Evolutionary conservation across 169 alveolate genomes (phyloP).

Genomic region (Hammondia hammondi): DNA sequence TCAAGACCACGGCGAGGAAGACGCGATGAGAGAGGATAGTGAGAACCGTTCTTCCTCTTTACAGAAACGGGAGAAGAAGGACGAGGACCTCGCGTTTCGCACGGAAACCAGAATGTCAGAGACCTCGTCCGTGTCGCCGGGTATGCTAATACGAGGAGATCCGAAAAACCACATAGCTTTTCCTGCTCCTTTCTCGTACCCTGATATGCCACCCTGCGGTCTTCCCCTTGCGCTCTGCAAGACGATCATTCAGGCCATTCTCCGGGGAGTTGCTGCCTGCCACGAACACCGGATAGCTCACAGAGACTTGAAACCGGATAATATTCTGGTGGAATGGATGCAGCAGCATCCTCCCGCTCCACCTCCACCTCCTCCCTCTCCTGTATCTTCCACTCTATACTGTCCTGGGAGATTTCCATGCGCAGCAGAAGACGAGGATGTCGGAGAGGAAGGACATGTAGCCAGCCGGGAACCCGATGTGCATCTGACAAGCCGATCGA

Average conservation of each 20-base stretch:
- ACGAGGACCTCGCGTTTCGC: background rate
- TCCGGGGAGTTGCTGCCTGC: constrained; percentile 47
- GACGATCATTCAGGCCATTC: constrained; percentile 22
- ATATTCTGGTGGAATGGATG: constrained; percentile 43
- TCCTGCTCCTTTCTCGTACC: constrained; percentile 21
- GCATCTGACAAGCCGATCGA: background rate
- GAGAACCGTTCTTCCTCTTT: too few species aligned
- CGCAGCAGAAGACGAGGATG: background rate
- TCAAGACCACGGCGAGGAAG: background rate
- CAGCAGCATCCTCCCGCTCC: constrained; percentile 31
- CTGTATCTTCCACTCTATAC: background rate
- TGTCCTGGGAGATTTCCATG: background rate
- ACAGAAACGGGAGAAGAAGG: background rate
- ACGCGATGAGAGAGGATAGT: background rate
- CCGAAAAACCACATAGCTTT: background rate
- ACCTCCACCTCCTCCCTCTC: constrained; percentile 41
- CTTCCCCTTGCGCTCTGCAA: constrained; percentile 48
- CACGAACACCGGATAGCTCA: constrained; percentile 54
- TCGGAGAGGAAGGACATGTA: background rate
- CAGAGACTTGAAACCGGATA: constrained; percentile 67
- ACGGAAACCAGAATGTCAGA: background rate
- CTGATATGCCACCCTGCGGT: constrained; percentile 43
- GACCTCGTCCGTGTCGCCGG: background rate
- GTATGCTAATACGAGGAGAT: background rate
- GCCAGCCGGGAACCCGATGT: background rate